Percentiles rank a stretch among this genome's conserved stretches.
Evolutionary conservation across 2,329 filamentous ascomycete species (phyloP).

Genomic region (Aspergillus ibericus): DNA sequence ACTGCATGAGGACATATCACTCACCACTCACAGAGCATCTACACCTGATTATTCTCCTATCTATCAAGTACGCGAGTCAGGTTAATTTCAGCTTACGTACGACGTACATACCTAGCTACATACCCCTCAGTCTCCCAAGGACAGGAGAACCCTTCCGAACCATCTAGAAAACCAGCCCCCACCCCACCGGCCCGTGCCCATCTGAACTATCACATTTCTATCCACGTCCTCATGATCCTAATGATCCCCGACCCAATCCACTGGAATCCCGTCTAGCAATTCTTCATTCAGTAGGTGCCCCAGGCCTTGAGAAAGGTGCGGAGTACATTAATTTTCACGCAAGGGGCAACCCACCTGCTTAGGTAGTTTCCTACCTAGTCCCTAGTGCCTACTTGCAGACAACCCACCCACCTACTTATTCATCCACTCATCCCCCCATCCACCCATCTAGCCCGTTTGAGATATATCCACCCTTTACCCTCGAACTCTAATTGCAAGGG

Average conservation of each 20-base stretch:
- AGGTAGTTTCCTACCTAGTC: too few relatives aligned
- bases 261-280: too few relatives aligned
- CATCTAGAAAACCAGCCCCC: neutral
- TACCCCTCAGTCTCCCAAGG: neutral
- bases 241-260: too few relatives aligned
- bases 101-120: neutral
- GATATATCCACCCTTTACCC: neutral
- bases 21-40: conserved; percentile 31
- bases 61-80: neutral
- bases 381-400: too few relatives aligned
- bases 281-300: too few relatives aligned
- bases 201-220: neutral
- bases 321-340: too few relatives aligned
- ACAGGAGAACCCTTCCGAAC: neutral
- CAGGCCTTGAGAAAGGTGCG: too few relatives aligned
- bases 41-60: conserved; percentile 25
- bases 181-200: neutral
- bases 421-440: too few relatives aligned
- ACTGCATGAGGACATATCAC: neutral
- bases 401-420: too few relatives aligned
- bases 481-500: neutral
- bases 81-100: neutral
- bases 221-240: too few relatives aligned
- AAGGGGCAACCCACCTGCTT: too few relatives aligned
- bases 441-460: neutral